These are phyloP conservation scores for Ogataea naganishii DNA, from an alignment of 805 yeast species.

Conservation along the genomic window DNA sequence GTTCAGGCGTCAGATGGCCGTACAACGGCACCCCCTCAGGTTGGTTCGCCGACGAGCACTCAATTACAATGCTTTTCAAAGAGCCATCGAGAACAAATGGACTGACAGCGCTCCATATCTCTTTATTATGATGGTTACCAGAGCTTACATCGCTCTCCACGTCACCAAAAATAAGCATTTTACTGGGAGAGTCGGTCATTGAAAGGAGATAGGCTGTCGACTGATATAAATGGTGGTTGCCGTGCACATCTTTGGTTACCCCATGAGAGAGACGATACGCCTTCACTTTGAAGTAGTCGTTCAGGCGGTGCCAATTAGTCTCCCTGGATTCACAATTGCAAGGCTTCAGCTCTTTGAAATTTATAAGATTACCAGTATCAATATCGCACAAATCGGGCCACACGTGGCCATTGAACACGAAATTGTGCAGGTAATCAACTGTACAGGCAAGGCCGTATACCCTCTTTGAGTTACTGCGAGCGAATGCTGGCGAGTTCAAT, in stretches of 20 bases:
- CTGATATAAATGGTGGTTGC: slow-evolving; percentile 21
- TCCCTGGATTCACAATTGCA: slow-evolving; percentile 2
- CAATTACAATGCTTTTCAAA: slow-evolving; percentile 57
- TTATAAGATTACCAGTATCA: slow-evolving; percentile 16
- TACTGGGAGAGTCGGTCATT: slow-evolving; percentile 17
- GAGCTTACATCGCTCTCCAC: slow-evolving; percentile 61
- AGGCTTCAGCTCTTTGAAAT: slow-evolving; percentile 8
- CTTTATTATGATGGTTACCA: slow-evolving; percentile 23
- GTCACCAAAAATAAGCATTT: slow-evolving; percentile 71
- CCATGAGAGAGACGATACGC: slow-evolving; percentile 37
- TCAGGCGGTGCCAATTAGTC: slow-evolving; percentile 12
- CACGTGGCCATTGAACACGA: slow-evolving; percentile 62
- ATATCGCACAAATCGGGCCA: slow-evolving; percentile 67
- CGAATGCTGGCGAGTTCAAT: slow-evolving; percentile 58
- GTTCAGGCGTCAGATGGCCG: slow-evolving; percentile 74
- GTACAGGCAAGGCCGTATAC: slow-evolving; percentile 50
- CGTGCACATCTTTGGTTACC: not conserved
- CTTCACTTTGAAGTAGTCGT: slow-evolving; percentile 28
- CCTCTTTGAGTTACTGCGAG: slow-evolving; percentile 23
- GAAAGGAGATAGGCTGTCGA: slow-evolving; percentile 56
- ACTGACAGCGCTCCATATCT: slow-evolving; percentile 53
- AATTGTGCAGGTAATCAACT: slow-evolving; percentile 37
- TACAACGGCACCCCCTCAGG: slow-evolving; percentile 43
- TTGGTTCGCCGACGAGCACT: slow-evolving; percentile 57
- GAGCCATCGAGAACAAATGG: slow-evolving; percentile 29